Percentiles rank a stretch among this genome's conserved stretches.
These are phyloP conservation scores for Stereum hirsutum DNA, from an alignment of 1,284 basidiomycete species.

Conservation along the genomic window DNA sequence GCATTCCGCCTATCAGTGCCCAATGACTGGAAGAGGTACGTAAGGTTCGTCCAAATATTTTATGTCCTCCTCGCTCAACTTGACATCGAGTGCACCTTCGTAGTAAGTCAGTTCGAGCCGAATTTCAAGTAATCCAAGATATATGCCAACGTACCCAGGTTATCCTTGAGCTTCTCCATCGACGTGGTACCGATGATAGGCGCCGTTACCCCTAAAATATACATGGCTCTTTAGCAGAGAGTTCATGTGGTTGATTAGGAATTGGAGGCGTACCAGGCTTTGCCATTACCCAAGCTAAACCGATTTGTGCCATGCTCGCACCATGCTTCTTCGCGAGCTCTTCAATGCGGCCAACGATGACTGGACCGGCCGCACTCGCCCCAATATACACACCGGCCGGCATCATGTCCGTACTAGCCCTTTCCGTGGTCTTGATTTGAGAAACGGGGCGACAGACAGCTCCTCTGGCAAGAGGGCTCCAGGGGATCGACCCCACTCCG, in stretches of 20 bases:
- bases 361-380: too few relatives aligned
- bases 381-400: too few relatives aligned
- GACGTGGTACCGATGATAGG: conserved; percentile 4
- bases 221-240: neutral
- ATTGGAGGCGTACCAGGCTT: neutral
- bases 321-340: conserved; percentile 2
- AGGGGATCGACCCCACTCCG: conserved; percentile 3
- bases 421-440: neutral
- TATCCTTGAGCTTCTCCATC: conserved; percentile 1
- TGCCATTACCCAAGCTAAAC: conserved; percentile 3
- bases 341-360: too few relatives aligned
- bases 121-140: too few relatives aligned
- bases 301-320: conserved; percentile 3
- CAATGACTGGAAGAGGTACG: conserved; percentile 8
- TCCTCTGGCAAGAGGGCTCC: conserved; percentile 2
- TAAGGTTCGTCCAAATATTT: conserved; percentile 34
- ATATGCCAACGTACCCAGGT: conserved; percentile 2
- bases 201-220: neutral
- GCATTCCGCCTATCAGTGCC: too few relatives aligned
- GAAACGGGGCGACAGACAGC: neutral
- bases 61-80: conserved; percentile 34
- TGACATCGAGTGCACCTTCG: conserved; percentile 24
- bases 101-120: too few relatives aligned
- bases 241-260: neutral
- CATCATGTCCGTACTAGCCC: too few relatives aligned